A percentile compares a stretch with the other conserved stretches of the same genome.
These are phyloP conservation scores for Leptographium procerum DNA, from an alignment of 2,329 filamentous ascomycete species.

Conservation along the genomic window DNA sequence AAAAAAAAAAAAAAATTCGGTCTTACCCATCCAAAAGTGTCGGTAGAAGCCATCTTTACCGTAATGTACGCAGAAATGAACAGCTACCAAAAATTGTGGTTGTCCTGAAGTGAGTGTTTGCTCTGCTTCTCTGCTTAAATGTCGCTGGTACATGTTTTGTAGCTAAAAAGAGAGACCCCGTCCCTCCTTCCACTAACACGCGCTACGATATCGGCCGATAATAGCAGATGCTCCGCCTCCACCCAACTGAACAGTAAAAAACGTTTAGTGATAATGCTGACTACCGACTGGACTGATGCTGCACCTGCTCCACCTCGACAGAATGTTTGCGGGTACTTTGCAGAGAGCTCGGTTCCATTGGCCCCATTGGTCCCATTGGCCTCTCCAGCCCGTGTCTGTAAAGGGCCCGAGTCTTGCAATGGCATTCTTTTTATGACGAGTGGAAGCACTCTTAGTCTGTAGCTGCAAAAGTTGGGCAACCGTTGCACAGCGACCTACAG, in stretches of 20 bases:
- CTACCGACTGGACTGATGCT: background rate
- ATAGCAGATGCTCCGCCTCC: background rate
- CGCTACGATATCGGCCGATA: background rate
- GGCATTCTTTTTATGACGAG: background rate
- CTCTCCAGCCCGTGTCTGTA: background rate
- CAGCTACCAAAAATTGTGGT: background rate
- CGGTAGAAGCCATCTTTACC: conserved; percentile 21
- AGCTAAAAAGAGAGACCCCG: too few species aligned
- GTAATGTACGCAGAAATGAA: background rate
- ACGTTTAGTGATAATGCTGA: background rate
- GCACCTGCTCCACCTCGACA: background rate
- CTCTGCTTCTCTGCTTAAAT: background rate
- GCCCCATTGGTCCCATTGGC: background rate
- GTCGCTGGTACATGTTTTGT: background rate
- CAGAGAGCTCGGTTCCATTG: background rate
- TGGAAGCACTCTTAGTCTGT: background rate
- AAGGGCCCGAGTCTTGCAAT: too few species aligned
- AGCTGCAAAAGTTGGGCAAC: background rate
- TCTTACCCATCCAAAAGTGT: conserved; percentile 4
- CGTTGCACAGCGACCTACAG: background rate
- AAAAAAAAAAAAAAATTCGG: background rate
- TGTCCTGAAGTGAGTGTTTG: background rate
- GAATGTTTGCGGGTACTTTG: background rate
- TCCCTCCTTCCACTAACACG: background rate
- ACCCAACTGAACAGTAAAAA: background rate